Percentiles rank a stretch among this genome's conserved stretches.
These are phyloP conservation scores for Sclerotinia minor DNA, from an alignment of 2,329 filamentous ascomycete genomes.

Conservation along the genomic window DNA sequence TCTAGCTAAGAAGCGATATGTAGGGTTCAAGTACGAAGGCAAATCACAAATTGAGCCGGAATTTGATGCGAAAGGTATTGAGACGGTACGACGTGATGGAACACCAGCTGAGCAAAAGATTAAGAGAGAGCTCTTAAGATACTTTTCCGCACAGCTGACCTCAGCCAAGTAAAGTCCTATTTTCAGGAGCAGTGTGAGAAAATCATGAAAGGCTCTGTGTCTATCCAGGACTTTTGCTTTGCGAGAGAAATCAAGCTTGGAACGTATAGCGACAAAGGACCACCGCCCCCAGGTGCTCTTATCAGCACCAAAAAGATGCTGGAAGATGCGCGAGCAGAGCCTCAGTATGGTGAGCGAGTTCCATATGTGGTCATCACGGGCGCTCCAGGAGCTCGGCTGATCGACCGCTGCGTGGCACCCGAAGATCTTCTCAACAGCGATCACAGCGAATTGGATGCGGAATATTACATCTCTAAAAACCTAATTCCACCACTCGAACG, in stretches of 20 bases:
- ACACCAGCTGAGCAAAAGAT: constrained; percentile 96
- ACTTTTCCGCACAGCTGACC: constrained; percentile 84
- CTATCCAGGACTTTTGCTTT: constrained; percentile 94
- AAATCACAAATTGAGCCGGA: constrained; percentile 74
- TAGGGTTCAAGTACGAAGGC: constrained; percentile 94
- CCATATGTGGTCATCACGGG: constrained; percentile 93
- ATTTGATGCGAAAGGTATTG: constrained; percentile 97
- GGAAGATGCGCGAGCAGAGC: constrained; percentile 80
- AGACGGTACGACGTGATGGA: constrained; percentile 92
- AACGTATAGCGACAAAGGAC: constrained; percentile 78
- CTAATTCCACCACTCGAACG: constrained; percentile 91
- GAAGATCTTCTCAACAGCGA: constrained; percentile 77
- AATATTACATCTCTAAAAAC: constrained; percentile 97
- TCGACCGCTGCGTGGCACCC: constrained; percentile 87
- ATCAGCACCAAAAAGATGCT: constrained; percentile 87
- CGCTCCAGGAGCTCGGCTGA: constrained; percentile 78
- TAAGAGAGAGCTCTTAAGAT: constrained; percentile 85
- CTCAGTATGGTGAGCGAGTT: constrained; percentile 91
- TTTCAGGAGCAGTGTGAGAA: constrained; percentile 89
- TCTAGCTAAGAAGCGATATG: constrained; percentile 95
- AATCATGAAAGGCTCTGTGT: constrained; percentile 85
- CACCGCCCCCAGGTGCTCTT: constrained; percentile 81
- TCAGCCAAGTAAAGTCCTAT: constrained; percentile 84
- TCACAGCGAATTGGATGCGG: constrained; percentile 79
- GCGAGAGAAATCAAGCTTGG: constrained; percentile 89